phyloP scores from a whole-genome alignment of 345 rosid species.

The Corchorus capsularis region DNA sequence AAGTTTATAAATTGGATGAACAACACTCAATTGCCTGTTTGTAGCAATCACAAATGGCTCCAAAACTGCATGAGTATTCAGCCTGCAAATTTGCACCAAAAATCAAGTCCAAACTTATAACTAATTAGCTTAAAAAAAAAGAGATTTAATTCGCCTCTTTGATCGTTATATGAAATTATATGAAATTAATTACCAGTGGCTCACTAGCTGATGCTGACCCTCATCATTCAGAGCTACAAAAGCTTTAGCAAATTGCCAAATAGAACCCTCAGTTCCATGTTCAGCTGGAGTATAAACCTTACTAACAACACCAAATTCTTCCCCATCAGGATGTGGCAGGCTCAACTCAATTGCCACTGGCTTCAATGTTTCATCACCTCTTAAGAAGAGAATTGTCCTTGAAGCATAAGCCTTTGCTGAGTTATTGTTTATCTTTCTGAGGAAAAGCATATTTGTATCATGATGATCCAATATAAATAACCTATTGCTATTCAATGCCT shows the following conservation, averaged over 20 bases:
- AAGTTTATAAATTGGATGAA: constrained; percentile 75
- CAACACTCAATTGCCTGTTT: constrained; percentile 69
- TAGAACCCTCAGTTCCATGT: constrained; percentile 48
- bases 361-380: constrained; percentile 70
- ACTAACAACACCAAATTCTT: constrained; percentile 54
- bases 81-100: constrained; percentile 34
- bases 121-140: neutral
- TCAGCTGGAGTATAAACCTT: constrained; percentile 68
- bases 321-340: constrained; percentile 63
- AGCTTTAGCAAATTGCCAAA: constrained; percentile 88
- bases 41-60: constrained; percentile 82
- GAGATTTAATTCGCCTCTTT: neutral
- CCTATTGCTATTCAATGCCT: constrained; percentile 64
- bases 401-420: constrained; percentile 59
- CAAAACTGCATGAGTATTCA: constrained; percentile 65
- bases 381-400: constrained; percentile 73
- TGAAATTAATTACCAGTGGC: constrained; percentile 76
- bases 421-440: constrained; percentile 63
- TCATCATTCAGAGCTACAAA: constrained; percentile 77
- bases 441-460: constrained; percentile 66
- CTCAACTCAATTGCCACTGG: constrained; percentile 77
- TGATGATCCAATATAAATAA: constrained; percentile 82
- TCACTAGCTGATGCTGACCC: constrained; percentile 77
- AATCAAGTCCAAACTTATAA: neutral
- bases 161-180: constrained; percentile 7